Percentiles rank a stretch among this genome's conserved stretches.
Conservation (phyloP, 176 grass and related monocot genomes). For the Ensete ventricosum region DNA sequence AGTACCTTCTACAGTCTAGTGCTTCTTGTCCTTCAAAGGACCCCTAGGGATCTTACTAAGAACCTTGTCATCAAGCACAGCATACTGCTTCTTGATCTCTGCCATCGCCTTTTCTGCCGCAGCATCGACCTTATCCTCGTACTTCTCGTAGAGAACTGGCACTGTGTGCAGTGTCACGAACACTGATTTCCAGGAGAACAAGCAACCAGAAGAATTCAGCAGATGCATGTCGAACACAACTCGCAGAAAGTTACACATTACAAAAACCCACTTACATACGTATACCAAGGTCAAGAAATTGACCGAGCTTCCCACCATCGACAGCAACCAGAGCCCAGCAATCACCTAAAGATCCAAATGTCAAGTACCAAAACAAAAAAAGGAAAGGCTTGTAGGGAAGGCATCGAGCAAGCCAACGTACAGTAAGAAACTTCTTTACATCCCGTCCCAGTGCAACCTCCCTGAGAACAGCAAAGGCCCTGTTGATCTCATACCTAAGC, state of each 20-base stretch:
- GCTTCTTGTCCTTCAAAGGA: constrained; percentile 72
- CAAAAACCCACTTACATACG: constrained; percentile 43
- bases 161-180: constrained; percentile 84
- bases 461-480: constrained; percentile 17
- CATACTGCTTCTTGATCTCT: constrained; percentile 70
- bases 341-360: constrained; percentile 41
- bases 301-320: constrained; percentile 57
- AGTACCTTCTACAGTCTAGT: constrained; percentile 25
- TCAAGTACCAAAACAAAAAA: background rate
- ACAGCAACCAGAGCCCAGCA: constrained; percentile 79
- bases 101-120: constrained; percentile 70
- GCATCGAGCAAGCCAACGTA: constrained; percentile 22
- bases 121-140: constrained; percentile 74
- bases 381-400: background rate
- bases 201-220: background rate
- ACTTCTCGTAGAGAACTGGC: constrained; percentile 81
- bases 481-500: constrained; percentile 11
- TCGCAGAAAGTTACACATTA: background rate
- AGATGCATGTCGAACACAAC: background rate
- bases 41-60: constrained; percentile 82
- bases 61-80: constrained; percentile 61
- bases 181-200: constrained; percentile 30
- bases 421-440: constrained; percentile 91
- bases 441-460: constrained; percentile 37
- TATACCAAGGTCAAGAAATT: constrained; percentile 95